Evolutionary conservation across 164 flowering plant genomes (phyloP).

Genomic region (Akebia trifoliata): DNA sequence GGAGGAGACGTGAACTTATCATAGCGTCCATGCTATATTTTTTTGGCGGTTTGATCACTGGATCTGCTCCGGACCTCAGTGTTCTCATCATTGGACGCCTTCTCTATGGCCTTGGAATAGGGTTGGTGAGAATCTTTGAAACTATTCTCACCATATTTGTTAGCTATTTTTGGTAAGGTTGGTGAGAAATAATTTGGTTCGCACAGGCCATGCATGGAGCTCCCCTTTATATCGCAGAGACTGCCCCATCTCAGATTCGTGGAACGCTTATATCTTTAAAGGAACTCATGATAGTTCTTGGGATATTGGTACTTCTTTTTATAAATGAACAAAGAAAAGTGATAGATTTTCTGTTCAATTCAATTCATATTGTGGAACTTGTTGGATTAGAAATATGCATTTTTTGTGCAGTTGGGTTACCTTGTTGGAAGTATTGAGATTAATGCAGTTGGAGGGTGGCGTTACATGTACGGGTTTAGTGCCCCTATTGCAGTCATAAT

Average conservation of each 20-base stretch:
- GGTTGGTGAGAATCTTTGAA: constrained; percentile 56
- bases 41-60: constrained; percentile 61
- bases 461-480: constrained; percentile 82
- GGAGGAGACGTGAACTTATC: constrained; percentile 82
- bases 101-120: constrained; percentile 89
- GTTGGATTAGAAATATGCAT: constrained; percentile 3
- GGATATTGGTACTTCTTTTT: constrained; percentile 61
- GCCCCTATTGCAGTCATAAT: constrained; percentile 65
- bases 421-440: constrained; percentile 74
- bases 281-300: constrained; percentile 87
- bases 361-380: constrained; percentile 6
- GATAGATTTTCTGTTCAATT: background rate
- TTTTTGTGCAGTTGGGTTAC: constrained; percentile 68
- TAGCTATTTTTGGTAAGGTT: too few relatives aligned
- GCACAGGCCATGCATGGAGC: constrained; percentile 97
- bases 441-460: constrained; percentile 84
- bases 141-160: background rate
- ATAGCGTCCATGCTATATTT: constrained; percentile 57
- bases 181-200: too few relatives aligned
- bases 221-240: constrained; percentile 95
- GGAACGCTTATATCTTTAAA: constrained; percentile 89
- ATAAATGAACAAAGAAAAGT: background rate
- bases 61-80: constrained; percentile 60
- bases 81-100: constrained; percentile 72
- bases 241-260: constrained; percentile 86